phyloP scores from a whole-genome alignment of 208 protist genomes.

The Wallacemonas sp. region DNA sequence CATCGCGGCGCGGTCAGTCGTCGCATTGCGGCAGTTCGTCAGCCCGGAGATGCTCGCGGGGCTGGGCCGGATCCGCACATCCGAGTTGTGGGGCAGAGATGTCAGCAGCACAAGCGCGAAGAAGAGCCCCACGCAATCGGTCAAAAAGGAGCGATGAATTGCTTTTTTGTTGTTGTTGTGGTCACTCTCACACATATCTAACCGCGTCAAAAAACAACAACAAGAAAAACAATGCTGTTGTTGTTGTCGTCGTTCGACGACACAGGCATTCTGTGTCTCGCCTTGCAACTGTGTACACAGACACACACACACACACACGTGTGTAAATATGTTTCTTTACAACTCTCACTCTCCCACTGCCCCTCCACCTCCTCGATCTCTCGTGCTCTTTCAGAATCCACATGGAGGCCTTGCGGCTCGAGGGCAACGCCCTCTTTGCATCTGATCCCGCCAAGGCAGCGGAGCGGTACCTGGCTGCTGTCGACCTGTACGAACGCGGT shows the following conservation, averaged over 20 bases:
- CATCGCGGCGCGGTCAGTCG: not conserved
- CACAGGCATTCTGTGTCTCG: no score
- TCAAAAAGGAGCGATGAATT: not conserved
- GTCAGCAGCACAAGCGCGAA: not conserved
- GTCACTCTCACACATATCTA: not conserved
- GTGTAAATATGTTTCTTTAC: not conserved
- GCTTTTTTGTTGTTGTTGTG: not conserved
- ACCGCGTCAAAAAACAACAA: no score
- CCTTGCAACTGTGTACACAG: not conserved
- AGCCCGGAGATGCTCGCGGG: not conserved
- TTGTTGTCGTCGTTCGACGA: no score
- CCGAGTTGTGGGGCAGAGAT: not conserved
- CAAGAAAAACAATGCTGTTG: no score
- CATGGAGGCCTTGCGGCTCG: slow-evolving; percentile 72
- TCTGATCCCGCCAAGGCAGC: slow-evolving; percentile 50
- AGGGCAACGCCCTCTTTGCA: slow-evolving; percentile 68
- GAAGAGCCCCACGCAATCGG: not conserved
- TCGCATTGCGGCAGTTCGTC: slow-evolving; percentile 8
- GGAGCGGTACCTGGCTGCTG: slow-evolving; percentile 48
- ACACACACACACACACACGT: not conserved
- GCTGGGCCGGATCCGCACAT: not conserved
- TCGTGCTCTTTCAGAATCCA: not conserved
- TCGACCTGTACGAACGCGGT: slow-evolving; percentile 45
- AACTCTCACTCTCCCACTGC: not conserved
- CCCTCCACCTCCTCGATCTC: not conserved